Evolutionary conservation across 495 filamentous ascomycete species (phyloP), one percentile per base, ranked within the genome.

Genomic region (Aspergillus sclerotiicarbonarius): DNA sequence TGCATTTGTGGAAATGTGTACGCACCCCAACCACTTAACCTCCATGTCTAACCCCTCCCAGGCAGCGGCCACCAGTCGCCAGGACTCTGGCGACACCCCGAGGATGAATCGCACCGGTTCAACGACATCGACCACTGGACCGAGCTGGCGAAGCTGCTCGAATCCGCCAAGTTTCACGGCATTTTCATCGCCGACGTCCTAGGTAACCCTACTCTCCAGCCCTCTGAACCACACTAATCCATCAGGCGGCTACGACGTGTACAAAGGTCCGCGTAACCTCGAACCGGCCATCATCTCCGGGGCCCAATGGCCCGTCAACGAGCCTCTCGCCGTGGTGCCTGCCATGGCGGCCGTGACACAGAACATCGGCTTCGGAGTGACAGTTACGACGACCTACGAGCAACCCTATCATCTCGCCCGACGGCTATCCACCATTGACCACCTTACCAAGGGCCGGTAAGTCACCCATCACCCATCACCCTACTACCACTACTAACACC

Each of bases 321-420:
- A 79, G 61, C 76, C 75, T 1, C 53, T 79, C 35, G 67, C 75
- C 4, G 71, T 78, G 7, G 67, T 79, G 0, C 72, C 75, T 7
- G 74, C 75, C 3, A 79, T 79, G 76, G 75, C 76, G 0, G 75
- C 76, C 4, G 75, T 59, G 0, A 90, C 88, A 4, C 69, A 90
- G 56, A 79, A 78, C 50, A 80, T 95, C 35, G 87, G 87, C 0
- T 78, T 86, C 37, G 81, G 90, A 12, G 84, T 91, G 4, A 90
- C 91, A 21, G 72, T 85, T n/a, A 80, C 83, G 4, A 88, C 76
- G 6, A 88, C 84, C 16, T 89, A 88, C 59, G 87, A 89, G 65
- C 82, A 84, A 60, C 86, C 87, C 0, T 90, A 86, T 66, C 85
- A 87, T 62, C 76, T 90, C 15, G 86, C 86, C 0, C 72, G 86